Conservation (phyloP, 768 basidiomycete species). For the Pleurotus pulmonarius region DNA sequence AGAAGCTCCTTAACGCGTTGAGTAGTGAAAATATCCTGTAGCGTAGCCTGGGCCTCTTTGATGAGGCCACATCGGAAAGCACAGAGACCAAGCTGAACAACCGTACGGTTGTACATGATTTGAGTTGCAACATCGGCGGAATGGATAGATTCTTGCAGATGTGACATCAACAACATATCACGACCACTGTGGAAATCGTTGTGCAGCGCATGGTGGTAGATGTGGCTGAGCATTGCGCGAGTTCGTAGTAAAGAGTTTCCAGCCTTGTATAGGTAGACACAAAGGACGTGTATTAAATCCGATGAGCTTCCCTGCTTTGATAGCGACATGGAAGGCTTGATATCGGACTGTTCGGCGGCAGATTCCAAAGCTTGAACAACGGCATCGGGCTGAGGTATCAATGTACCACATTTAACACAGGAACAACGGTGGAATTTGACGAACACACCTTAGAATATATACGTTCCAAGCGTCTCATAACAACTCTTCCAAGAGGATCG, state of each 20-base stretch:
- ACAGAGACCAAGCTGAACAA: slow-evolving; percentile 95
- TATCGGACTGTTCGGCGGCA: slow-evolving; percentile 51
- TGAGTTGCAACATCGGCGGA: slow-evolving; percentile 96
- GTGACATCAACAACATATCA: slow-evolving; percentile 98
- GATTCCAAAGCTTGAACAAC: slow-evolving; percentile 90
- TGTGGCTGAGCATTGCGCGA: slow-evolving; percentile 95
- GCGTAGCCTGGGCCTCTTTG: slow-evolving; percentile 86
- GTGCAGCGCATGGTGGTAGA: slow-evolving; percentile 95
- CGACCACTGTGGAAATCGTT: slow-evolving; percentile 96
- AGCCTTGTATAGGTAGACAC: slow-evolving; percentile 89
- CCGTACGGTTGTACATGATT: slow-evolving; percentile 95
- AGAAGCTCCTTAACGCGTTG: slow-evolving; percentile 96
- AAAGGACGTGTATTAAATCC: slow-evolving; percentile 82
- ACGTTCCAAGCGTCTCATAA: slow-evolving; percentile 95
- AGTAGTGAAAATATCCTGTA: slow-evolving; percentile 95
- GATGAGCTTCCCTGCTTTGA: slow-evolving; percentile 54
- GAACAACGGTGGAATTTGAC: slow-evolving; percentile 11
- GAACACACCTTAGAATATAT: slow-evolving; percentile 92
- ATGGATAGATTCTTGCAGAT: slow-evolving; percentile 94
- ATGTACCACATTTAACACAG: slow-evolving; percentile 9
- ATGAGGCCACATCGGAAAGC: slow-evolving; percentile 96
- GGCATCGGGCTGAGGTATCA: slow-evolving; percentile 69
- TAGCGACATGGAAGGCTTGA: slow-evolving; percentile 63
- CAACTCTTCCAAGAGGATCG: slow-evolving; percentile 80
- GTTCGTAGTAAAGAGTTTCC: slow-evolving; percentile 91